Conservation (phyloP, 768 basidiomycete species). For the Peribolospora baueri region DNA sequence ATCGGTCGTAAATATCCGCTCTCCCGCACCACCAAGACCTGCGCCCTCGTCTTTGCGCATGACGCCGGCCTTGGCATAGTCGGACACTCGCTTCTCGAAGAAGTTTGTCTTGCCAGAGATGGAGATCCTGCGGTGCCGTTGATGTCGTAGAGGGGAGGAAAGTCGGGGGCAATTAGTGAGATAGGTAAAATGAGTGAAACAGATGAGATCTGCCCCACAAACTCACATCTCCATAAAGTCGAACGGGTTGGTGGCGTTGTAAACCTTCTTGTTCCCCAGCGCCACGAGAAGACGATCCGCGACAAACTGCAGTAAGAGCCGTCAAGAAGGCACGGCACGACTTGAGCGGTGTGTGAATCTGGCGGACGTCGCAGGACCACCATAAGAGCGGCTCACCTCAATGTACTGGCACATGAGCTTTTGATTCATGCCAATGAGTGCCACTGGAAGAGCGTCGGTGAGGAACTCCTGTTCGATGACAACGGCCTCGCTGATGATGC, state of each 20-base stretch:
- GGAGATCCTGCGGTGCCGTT: constrained; percentile 22
- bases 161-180: not conserved
- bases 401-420: constrained; percentile 73
- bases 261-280: constrained; percentile 56
- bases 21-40: no score
- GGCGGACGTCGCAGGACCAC: not conserved
- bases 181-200: not conserved
- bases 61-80: constrained; percentile 24
- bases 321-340: not conserved
- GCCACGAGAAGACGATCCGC: constrained; percentile 64
- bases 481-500: constrained; percentile 47
- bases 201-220: constrained; percentile 24
- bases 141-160: not conserved
- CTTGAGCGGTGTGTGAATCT: not conserved
- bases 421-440: constrained; percentile 74
- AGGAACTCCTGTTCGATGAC: constrained; percentile 24
- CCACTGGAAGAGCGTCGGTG: constrained; percentile 44
- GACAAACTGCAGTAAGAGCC: constrained; percentile 28
- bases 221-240: constrained; percentile 21
- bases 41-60: not conserved
- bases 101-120: constrained; percentile 58
- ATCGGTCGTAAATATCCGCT: no score
- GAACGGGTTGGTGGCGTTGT: constrained; percentile 46
- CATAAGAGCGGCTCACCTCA: constrained; percentile 18
- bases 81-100: constrained; percentile 45